These are phyloP conservation scores for Austroboletus novae-zelandiae DNA, from an alignment of 1,284 basidiomycete species.

Conservation along the genomic window DNA sequence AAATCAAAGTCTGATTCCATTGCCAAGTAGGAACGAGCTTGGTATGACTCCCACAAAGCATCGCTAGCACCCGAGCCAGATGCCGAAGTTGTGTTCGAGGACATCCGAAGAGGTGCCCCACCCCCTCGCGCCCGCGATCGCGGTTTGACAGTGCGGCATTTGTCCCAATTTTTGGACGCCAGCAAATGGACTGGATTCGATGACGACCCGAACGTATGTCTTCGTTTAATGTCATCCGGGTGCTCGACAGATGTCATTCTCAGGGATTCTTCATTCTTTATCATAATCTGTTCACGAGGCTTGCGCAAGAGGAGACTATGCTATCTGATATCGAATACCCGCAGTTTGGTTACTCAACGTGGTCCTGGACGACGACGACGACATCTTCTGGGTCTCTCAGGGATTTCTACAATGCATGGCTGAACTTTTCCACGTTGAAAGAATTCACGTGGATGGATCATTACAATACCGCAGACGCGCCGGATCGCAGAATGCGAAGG, in stretches of 20 bases:
- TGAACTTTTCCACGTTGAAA: constrained; percentile 86
- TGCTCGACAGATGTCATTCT: neutral
- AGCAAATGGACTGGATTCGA: constrained; percentile 71
- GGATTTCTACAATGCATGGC: constrained; percentile 86
- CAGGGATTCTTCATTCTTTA: constrained; percentile 93
- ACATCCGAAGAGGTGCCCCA: constrained; percentile 73
- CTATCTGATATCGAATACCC: constrained; percentile 65
- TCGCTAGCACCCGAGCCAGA: constrained; percentile 84
- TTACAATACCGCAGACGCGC: constrained; percentile 83
- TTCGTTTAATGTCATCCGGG: neutral
- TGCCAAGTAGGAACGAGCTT: constrained; percentile 85
- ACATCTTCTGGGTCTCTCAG: constrained; percentile 47
- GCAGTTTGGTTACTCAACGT: constrained; percentile 80
- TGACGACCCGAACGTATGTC: constrained; percentile 66
- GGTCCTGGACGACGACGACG: constrained; percentile 61
- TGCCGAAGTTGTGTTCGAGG: constrained; percentile 79
- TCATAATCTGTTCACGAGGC: constrained; percentile 81
- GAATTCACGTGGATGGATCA: constrained; percentile 88
- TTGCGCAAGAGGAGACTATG: constrained; percentile 79
- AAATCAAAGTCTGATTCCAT: constrained; percentile 15
- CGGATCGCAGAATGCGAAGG: constrained; percentile 83
- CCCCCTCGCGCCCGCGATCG: constrained; percentile 71
- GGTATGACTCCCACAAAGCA: constrained; percentile 96
- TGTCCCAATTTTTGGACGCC: constrained; percentile 85
- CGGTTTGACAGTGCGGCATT: constrained; percentile 78